Evolutionary conservation across 305 asterid species (phyloP), one percentile per base, ranked within the genome.

Genomic region (Solanum chacoense): DNA sequence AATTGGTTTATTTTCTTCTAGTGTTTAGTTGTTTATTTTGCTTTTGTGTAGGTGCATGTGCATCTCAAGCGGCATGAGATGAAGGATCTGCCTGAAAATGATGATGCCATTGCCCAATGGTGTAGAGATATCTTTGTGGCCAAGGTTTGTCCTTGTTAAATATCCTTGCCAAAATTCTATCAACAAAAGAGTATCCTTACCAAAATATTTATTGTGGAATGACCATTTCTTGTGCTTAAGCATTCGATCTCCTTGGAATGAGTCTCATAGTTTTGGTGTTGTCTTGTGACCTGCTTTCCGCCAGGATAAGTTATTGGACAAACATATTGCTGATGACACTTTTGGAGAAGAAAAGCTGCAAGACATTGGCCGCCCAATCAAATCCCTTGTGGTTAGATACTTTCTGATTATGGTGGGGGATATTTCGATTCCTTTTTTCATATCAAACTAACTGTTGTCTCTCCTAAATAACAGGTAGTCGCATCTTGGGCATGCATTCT

Each of bases 101-200:
- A 95, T 72, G 98, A 95, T 35, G 95, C 89, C 31, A 94, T 97
- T 91, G 96, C 98, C 87, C 99, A 96, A 89, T 96, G 99, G 98
- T 97, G 99, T 90, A 94, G 90, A 89, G 99, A 96, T 91, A 89
- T 89, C 86, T 97, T 97, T 80, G 94, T 93, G 13, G 98, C 93
- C 88, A 97, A 97, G 98, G 99, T 95, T 86, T 84, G 40, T 16
- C 77, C 84, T 32, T 55, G 84, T 18, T 67, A 3, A 14, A 65
- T 63, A 83, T 29, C 87, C 38, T 73, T 22, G 24, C 9, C 80
- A 18, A 32, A 67, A 76, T 32, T 37, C 37, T 11, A 55, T 63
- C 34, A 69, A 69, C 28, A 69, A 69, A 69, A 69, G 3, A 8
- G 35, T 59, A 83, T 40, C 24, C 67, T 55, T 7, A 55, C 24